Conservation (phyloP, 2,329 filamentous ascomycete species). For the Diaporthe caulivora region DNA sequence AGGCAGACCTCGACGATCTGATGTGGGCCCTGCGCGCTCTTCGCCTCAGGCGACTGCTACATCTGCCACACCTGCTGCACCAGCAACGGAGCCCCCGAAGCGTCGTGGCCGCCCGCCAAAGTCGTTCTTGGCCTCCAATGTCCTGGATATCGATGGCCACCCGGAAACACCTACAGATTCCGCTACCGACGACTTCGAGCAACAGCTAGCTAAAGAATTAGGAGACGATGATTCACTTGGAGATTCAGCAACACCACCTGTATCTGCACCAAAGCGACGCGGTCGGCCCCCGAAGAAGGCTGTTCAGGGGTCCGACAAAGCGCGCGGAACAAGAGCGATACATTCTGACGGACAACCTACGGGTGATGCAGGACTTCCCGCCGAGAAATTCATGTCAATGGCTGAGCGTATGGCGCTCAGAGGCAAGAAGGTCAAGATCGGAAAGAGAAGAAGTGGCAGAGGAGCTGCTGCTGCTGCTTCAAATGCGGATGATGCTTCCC, state of each 20-base stretch:
- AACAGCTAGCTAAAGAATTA: conserved; percentile 50
- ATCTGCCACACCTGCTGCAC: conserved; percentile 29
- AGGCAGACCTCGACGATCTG: conserved; percentile 49
- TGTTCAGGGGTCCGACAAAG: conserved; percentile 18
- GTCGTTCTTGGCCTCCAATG: conserved; percentile 38
- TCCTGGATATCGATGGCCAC: conserved; percentile 35
- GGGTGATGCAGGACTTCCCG: conserved; percentile 24
- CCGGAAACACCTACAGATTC: conserved; percentile 38
- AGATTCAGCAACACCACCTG: background rate
- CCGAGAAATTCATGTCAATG: conserved; percentile 64
- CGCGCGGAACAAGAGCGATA: background rate
- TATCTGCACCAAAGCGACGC: conserved; percentile 43
- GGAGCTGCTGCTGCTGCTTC: conserved; percentile 11
- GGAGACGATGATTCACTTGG: conserved; percentile 37
- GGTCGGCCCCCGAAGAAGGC: conserved; percentile 50
- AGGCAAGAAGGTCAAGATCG: conserved; percentile 67
- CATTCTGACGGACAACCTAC: conserved; percentile 14
- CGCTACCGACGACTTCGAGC: conserved; percentile 50
- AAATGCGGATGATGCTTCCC: background rate
- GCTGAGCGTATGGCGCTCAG: conserved; percentile 67
- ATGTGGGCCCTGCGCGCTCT: conserved; percentile 32
- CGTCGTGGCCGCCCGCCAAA: conserved; percentile 40
- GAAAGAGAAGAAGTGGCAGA: conserved; percentile 48
- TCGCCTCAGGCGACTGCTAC: conserved; percentile 35
- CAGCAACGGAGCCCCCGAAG: conserved; percentile 38